Conservation (phyloP, 129 eudicot species). For the Flaveria bidentis region DNA sequence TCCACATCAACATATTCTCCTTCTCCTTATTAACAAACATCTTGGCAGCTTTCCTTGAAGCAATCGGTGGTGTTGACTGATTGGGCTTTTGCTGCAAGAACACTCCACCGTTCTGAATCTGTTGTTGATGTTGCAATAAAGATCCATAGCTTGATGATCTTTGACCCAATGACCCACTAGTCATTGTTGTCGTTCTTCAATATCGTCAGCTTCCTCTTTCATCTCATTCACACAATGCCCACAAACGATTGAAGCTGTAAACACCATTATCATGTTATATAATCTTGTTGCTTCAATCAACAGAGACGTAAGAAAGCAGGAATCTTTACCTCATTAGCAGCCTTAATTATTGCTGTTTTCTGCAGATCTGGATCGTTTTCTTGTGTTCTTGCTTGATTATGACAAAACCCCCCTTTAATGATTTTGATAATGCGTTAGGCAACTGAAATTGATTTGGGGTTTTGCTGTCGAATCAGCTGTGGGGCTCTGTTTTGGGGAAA, state of each 20-base stretch:
- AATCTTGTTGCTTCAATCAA: too few relatives aligned
- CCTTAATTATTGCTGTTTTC: not conserved
- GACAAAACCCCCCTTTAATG: not conserved
- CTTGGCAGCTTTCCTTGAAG: constrained; percentile 59
- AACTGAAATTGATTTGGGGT: too few relatives aligned
- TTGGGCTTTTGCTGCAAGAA: constrained; percentile 31
- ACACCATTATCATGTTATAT: too few relatives aligned
- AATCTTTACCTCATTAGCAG: constrained; percentile 8
- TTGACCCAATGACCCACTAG: constrained; percentile 9
- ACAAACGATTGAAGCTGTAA: not conserved
- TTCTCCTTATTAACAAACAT: constrained; percentile 70
- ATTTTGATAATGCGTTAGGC: not conserved
- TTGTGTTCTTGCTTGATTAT: not conserved
- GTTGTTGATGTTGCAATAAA: constrained; percentile 74
- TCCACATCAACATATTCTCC: constrained; percentile 66
- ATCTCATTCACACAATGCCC: not conserved
- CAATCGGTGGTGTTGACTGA: constrained; percentile 50
- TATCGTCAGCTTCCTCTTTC: too few relatives aligned
- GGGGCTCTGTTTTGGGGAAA: not conserved
- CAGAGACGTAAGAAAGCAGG: not conserved
- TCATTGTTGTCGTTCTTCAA: not conserved
- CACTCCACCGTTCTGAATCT: constrained; percentile 49
- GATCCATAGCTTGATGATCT: constrained; percentile 74
- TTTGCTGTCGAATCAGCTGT: too few relatives aligned
- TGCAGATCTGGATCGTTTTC: not conserved